These are phyloP conservation scores for Cyclaneusma minus DNA, from an alignment of 2,329 filamentous ascomycete genomes.

Conservation along the genomic window DNA sequence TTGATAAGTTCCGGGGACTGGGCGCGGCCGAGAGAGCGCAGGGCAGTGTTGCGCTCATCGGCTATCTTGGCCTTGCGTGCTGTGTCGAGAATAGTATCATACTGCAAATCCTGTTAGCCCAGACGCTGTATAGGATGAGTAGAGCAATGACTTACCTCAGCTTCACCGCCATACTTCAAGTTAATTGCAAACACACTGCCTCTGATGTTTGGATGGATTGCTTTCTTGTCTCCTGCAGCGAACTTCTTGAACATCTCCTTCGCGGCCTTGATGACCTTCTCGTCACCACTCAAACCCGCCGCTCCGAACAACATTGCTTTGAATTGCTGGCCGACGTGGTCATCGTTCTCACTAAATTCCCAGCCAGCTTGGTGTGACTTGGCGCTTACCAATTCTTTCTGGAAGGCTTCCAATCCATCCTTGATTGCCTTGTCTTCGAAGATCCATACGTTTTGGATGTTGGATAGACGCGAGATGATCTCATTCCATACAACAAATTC, in stretches of 20 bases:
- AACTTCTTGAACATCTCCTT: conserved; percentile 87
- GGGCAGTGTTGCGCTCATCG: conserved; percentile 83
- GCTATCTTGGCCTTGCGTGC: conserved; percentile 61
- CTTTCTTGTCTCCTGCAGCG: conserved; percentile 58
- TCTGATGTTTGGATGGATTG: conserved; percentile 84
- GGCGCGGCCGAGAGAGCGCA: conserved; percentile 68
- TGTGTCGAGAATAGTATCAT: conserved; percentile 60
- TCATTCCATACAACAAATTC: conserved; percentile 95
- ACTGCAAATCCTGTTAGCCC: conserved; percentile 28
- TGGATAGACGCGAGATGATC: conserved; percentile 61
- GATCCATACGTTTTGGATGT: conserved; percentile 75
- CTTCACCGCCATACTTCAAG: conserved; percentile 68
- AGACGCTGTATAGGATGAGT: conserved; percentile 1
- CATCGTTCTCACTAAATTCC: conserved; percentile 71
- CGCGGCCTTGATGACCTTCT: conserved; percentile 61
- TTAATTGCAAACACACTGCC: conserved; percentile 75
- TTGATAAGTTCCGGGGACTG: conserved; percentile 67
- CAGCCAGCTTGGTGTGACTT: conserved; percentile 82
- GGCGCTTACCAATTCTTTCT: conserved; percentile 58
- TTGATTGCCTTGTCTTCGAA: conserved; percentile 64
- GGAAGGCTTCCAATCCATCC: conserved; percentile 70
- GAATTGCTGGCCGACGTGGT: conserved; percentile 86
- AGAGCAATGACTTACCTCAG: conserved; percentile 42
- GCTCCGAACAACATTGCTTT: conserved; percentile 80
- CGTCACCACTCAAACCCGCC: conserved; percentile 68